Evolutionary conservation across 768 basidiomycete species (phyloP).

Genomic region (Peribolospora kevripleyi): DNA sequence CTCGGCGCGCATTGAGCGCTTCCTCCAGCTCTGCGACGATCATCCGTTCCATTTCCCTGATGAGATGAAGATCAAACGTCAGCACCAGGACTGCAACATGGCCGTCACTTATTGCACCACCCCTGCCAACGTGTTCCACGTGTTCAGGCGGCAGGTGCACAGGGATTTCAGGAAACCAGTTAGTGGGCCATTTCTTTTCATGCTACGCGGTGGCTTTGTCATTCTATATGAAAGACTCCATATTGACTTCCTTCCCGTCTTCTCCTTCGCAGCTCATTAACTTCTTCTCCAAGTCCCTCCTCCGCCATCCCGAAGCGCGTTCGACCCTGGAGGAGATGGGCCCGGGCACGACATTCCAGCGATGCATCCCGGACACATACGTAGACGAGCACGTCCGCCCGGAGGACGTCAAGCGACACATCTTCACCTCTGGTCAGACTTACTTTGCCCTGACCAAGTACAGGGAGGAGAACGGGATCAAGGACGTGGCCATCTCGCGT

Average conservation of each 20-base stretch:
- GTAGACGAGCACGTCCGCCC: conserved; percentile 44
- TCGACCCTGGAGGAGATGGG: conserved; percentile 71
- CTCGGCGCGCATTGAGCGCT: conserved; percentile 79
- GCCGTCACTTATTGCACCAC: conserved; percentile 95
- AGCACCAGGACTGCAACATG: conserved; percentile 99
- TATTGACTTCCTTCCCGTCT: conserved; percentile 1
- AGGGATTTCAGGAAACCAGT: conserved; percentile 44
- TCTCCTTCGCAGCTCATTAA: conserved; percentile 38
- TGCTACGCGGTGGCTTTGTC: not conserved
- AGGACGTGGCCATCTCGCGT: conserved; percentile 78
- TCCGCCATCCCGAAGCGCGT: conserved; percentile 80
- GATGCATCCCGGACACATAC: conserved; percentile 69
- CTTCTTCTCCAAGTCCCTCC: conserved; percentile 90
- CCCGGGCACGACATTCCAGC: conserved; percentile 70
- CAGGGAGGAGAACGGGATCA: conserved; percentile 73
- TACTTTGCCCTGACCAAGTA: conserved; percentile 58
- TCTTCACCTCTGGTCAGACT: conserved; percentile 53
- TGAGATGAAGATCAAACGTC: conserved; percentile 66
- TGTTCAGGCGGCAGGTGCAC: conserved; percentile 84
- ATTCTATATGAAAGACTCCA: not conserved
- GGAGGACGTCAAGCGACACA: conserved; percentile 71
- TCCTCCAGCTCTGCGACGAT: conserved; percentile 93
- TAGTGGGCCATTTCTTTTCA: not conserved
- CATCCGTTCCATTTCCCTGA: conserved; percentile 78
- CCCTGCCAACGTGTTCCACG: conserved; percentile 65